Base-by-base conservation (phyloP, 2,329 filamentous ascomycete genomes). In the Torrubiella hemipterigena region DNA sequence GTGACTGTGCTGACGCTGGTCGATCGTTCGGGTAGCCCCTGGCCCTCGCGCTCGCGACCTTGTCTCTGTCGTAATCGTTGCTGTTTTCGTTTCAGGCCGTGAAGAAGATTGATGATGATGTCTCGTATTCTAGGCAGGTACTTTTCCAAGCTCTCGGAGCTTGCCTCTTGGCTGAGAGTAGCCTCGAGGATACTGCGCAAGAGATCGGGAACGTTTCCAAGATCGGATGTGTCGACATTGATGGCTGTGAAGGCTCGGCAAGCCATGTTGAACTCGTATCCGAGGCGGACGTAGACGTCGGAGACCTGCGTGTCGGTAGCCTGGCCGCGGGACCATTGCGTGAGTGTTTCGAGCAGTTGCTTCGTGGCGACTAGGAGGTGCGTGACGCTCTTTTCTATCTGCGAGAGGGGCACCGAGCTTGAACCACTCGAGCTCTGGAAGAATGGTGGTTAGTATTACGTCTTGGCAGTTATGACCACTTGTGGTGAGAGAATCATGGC, bases 241-340 rank as follows among this genome's bases (percentile, higher is more conserved):
- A 98, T 98, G 36, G 87, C 85, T 47, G 84, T 85, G 58, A 98
- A 98, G 38, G 91, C 89, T 34, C 91, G 81, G 56, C 89, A 96
- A 17, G 91, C 91, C 64, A 98, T 91, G 59, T 98, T 98, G 69
- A 98, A 98, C 58, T 98, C 91, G 59, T 98, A 98, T 28, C 91
- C 91, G 38, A 98, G 65, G 38, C 91, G 81, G 38, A 98, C 91
- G 52, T 98, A 98, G 45, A 98, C 91, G 54, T 98, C 91, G 10
- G 91, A 96, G 37, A 98, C 91, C 54, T 96, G 84, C 38, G 80
- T 82, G 58, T 98, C 91, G 40, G 85, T 87, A 33, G 91, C 87
- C 47, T 82, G 78, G 39, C 83, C 81, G 35, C 89, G 83, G 37
- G 91, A 98, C 91, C 91, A 98, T 67, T 93, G 82, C 28, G 91